Conservation (phyloP, 352 stramenopile genomes). For the Globisporangium parvum region DNA sequence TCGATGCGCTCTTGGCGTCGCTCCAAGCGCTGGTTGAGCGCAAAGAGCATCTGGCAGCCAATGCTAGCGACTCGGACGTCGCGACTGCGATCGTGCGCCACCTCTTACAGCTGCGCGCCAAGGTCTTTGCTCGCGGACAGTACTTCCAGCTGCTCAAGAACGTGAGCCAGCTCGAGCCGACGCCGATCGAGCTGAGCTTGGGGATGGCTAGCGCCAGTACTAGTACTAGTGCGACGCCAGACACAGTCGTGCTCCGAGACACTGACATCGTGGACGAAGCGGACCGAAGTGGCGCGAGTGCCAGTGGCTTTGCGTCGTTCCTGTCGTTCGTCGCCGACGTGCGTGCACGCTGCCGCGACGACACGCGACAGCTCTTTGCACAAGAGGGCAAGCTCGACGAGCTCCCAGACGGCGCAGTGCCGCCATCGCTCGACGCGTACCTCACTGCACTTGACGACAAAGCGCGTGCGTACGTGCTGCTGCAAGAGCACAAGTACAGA, state of each 20-base stretch:
- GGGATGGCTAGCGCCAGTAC: neutral
- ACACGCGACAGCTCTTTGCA: conserved; percentile 45
- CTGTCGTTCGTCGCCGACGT: conserved; percentile 53
- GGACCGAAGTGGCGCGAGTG: conserved; percentile 11
- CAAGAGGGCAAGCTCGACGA: conserved; percentile 66
- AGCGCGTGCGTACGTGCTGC: conserved; percentile 39
- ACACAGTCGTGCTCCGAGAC: conserved; percentile 24
- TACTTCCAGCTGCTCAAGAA: conserved; percentile 62
- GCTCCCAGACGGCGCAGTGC: conserved; percentile 50
- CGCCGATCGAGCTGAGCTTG: conserved; percentile 27
- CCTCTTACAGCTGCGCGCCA: conserved; percentile 50
- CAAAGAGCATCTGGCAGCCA: conserved; percentile 3
- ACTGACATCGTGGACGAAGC: conserved; percentile 41
- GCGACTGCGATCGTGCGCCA: conserved; percentile 27
- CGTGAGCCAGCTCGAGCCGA: conserved; percentile 39
- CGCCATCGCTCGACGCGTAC: conserved; percentile 70
- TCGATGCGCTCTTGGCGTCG: conserved; percentile 55
- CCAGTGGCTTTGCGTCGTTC: conserved; percentile 21
- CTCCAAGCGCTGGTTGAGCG: conserved; percentile 36
- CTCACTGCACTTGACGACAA: conserved; percentile 56
- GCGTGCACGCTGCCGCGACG: conserved; percentile 44
- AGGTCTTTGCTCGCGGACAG: conserved; percentile 47
- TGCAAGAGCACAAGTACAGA: conserved; percentile 48
- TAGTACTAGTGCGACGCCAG: neutral
- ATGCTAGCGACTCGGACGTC: neutral